Percentiles rank a stretch among this genome's conserved stretches.
Evolutionary conservation across 768 basidiomycete genomes (phyloP).

Genomic region (Termitomyces sp.): DNA sequence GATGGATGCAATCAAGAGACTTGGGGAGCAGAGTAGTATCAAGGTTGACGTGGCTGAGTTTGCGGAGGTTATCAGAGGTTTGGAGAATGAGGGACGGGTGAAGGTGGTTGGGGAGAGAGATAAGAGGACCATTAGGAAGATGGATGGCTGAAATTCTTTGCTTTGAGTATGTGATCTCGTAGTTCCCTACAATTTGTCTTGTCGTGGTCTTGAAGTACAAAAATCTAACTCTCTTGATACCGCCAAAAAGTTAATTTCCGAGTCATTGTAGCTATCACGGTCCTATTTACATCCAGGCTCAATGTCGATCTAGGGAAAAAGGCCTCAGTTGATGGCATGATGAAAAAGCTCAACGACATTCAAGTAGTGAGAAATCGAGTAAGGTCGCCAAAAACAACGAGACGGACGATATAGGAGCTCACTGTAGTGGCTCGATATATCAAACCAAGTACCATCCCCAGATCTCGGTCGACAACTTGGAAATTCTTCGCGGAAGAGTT

Average conservation of each 20-base stretch:
- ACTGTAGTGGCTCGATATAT: not conserved
- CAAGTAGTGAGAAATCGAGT: not conserved
- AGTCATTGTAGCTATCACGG: not conserved
- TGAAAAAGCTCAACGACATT: not conserved
- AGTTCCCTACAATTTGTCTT: too few species aligned
- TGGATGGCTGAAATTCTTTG: conserved; percentile 33
- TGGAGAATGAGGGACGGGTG: conserved; percentile 84
- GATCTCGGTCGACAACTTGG: not conserved
- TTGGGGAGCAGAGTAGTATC: conserved; percentile 83
- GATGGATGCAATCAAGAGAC: conserved; percentile 71
- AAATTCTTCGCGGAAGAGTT: not conserved
- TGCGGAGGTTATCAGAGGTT: conserved; percentile 62
- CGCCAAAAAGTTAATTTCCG: too few species aligned
- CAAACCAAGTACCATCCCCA: not conserved
- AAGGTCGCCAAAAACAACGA: not conserved
- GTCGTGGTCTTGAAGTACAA: too few species aligned
- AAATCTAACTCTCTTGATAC: too few species aligned
- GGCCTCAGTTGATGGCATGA: not conserved
- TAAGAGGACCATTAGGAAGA: conserved; percentile 68
- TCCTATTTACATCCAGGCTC: not conserved
- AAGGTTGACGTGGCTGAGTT: conserved; percentile 80
- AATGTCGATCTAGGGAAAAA: not conserved
- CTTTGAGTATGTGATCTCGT: not conserved
- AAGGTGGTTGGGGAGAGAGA: conserved; percentile 88
- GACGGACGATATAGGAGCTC: not conserved